Evolutionary conservation across 2,329 filamentous ascomycete genomes (phyloP).

Genomic region (Microsporum audouinii): DNA sequence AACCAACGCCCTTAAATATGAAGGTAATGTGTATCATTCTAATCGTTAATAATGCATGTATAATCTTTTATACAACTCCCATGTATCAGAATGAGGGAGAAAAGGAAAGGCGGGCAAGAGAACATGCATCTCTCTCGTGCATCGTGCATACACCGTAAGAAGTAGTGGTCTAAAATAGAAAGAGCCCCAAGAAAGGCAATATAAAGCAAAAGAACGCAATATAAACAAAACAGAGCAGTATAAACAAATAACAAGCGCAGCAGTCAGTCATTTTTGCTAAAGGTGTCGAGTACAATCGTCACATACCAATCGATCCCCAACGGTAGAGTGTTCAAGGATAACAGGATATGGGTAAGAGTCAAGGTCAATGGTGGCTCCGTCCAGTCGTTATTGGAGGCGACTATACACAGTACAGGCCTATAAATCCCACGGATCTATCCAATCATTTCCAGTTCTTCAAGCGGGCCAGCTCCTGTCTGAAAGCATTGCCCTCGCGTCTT

Average conservation of each 20-base stretch:
- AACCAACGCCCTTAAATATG: too few relatives aligned
- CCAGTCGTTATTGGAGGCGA: background rate
- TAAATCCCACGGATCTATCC: background rate
- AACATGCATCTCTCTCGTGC: background rate
- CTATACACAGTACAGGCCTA: background rate
- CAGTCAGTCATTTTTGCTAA: background rate
- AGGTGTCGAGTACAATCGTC: background rate
- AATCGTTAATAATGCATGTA: background rate
- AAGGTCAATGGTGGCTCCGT: background rate
- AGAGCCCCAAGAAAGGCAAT: background rate
- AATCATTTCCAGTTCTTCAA: slow-evolving; percentile 26
- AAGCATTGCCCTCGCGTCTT: slow-evolving; percentile 22
- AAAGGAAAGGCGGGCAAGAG: background rate
- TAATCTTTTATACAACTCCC: background rate
- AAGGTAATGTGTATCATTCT: background rate
- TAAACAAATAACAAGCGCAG: background rate
- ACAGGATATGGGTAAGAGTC: background rate
- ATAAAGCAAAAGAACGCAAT: background rate
- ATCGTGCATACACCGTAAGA: background rate
- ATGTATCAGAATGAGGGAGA: background rate
- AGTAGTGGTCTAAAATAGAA: background rate
- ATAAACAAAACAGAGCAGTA: background rate
- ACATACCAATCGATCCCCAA: background rate
- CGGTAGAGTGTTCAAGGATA: background rate
- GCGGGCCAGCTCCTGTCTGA: slow-evolving; percentile 28